Conservation (phyloP, 257 asterid genomes). For the Solanum habrochaites region DNA sequence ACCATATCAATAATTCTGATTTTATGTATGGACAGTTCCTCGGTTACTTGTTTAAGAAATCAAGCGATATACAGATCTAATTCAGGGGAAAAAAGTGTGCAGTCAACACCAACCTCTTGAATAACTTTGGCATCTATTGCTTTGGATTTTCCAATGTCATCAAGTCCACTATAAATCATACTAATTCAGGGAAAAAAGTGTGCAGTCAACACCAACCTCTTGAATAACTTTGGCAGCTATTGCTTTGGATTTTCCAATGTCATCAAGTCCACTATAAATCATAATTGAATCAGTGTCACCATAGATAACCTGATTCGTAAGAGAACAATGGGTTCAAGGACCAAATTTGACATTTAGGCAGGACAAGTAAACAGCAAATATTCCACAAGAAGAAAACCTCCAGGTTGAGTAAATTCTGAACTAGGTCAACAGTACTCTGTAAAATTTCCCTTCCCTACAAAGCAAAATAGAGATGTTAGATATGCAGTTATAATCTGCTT, state of each 20-base stretch:
- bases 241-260: constrained; percentile 65
- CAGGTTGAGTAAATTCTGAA: constrained; percentile 62
- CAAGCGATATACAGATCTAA: not conserved
- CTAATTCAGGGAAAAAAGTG: too few species aligned
- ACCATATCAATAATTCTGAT: not conserved
- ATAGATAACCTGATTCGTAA: constrained; percentile 67
- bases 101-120: constrained; percentile 54
- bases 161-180: constrained; percentile 91
- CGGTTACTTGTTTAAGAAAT: not conserved
- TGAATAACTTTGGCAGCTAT: constrained; percentile 84
- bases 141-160: constrained; percentile 82
- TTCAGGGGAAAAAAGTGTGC: not conserved
- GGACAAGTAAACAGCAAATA: not conserved
- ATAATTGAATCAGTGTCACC: constrained; percentile 99
- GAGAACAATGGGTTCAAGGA: constrained; percentile 4
- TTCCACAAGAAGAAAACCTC: constrained; percentile 42
- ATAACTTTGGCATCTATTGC: constrained; percentile 75
- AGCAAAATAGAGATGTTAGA: constrained; percentile 14
- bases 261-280: constrained; percentile 94
- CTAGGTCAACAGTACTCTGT: constrained; percentile 94
- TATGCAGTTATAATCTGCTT: not conserved
- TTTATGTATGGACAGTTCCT: not conserved
- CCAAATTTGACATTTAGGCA: not conserved
- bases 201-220: constrained; percentile 44
- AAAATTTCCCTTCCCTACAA: constrained; percentile 90